Conservation (phyloP, 108 stramenopile species). For the Pseudonitzschia multistriata region DNA sequence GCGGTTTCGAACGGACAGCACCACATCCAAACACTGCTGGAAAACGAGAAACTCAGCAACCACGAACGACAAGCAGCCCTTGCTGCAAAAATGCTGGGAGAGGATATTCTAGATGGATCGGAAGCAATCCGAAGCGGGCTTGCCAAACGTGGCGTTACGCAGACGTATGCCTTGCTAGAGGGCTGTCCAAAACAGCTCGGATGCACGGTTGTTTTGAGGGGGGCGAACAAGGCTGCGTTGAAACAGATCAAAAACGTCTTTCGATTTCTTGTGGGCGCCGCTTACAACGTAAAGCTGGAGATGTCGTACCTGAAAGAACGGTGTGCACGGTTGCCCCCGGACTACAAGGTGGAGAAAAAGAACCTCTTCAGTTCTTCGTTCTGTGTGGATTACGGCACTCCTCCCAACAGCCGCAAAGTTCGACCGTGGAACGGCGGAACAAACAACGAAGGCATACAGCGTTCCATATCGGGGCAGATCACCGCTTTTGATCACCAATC, state of each 20-base stretch:
- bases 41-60: conserved; percentile 45
- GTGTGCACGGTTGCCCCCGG: conserved; percentile 62
- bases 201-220: conserved; percentile 88
- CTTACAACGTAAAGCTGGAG: conserved; percentile 95
- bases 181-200: conserved; percentile 88
- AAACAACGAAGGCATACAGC: conserved; percentile 53
- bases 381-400: conserved; percentile 75
- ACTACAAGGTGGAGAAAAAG: conserved; percentile 38
- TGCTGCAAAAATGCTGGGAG: conserved; percentile 77
- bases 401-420: conserved; percentile 67
- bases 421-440: conserved; percentile 85
- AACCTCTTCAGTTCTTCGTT: conserved; percentile 61
- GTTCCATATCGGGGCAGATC: conserved; percentile 64
- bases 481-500: conserved; percentile 88
- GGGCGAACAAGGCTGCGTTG: conserved; percentile 72
- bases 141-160: conserved; percentile 81
- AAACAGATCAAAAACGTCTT: conserved; percentile 89
- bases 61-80: conserved; percentile 74
- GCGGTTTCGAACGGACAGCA: conserved; percentile 27
- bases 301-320: conserved; percentile 87
- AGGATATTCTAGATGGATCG: conserved; percentile 73
- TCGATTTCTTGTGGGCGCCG: conserved; percentile 78
- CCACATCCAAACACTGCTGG: conserved; percentile 45
- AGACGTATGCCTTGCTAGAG: conserved; percentile 82
- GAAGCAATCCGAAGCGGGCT: conserved; percentile 77